phyloP scores from a whole-genome alignment of 2,329 filamentous ascomycete species.

The Chalaropsis ovoidea region DNA sequence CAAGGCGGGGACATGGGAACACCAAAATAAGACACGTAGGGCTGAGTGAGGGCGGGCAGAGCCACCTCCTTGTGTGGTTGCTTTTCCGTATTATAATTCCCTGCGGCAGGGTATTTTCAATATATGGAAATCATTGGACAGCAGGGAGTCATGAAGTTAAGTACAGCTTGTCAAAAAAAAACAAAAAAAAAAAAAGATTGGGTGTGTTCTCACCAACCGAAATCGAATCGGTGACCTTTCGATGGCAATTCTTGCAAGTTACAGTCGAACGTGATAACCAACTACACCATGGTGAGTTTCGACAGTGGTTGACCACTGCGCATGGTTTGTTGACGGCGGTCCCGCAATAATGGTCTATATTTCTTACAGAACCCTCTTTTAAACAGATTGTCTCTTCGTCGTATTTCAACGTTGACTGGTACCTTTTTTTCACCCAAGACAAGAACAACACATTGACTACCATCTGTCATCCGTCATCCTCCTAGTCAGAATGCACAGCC shows the following conservation, averaged over 20 bases:
- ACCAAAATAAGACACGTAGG: not conserved
- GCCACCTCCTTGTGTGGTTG: slow-evolving; percentile 4
- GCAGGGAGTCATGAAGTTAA: too few species aligned
- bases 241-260: slow-evolving; percentile 23
- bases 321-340: slow-evolving; percentile 9
- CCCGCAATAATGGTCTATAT: slow-evolving; percentile 11
- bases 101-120: not conserved
- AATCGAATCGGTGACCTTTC: slow-evolving; percentile 25
- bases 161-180: slow-evolving; percentile 24
- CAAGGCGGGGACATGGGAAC: not conserved
- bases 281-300: slow-evolving; percentile 25
- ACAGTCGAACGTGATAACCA: slow-evolving; percentile 26
- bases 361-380: not conserved
- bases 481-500: not conserved
- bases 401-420: too few species aligned
- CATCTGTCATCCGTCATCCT: too few species aligned
- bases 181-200: slow-evolving; percentile 31
- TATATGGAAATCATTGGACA: not conserved
- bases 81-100: not conserved
- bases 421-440: too few species aligned
- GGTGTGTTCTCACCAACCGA: slow-evolving; percentile 25
- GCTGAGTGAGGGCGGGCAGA: slow-evolving; percentile 13
- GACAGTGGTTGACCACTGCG: slow-evolving; percentile 22
- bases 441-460: too few species aligned
- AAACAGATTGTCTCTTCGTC: too few species aligned